Conservation (phyloP, 1,139 yeast genomes). For the Geotrichum australiense region DNA sequence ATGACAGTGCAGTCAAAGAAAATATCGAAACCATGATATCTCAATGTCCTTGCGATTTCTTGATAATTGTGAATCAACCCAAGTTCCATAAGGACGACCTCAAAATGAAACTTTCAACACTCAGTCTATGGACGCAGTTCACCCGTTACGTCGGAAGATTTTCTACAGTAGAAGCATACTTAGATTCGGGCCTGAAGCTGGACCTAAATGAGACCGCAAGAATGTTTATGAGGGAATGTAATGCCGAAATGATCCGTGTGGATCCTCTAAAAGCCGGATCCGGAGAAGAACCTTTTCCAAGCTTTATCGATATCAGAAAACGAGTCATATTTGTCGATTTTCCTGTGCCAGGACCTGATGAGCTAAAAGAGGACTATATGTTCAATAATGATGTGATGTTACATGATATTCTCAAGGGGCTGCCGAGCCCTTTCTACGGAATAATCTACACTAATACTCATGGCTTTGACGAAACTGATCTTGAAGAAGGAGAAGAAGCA, state of each 20-base stretch:
- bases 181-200: constrained; percentile 43
- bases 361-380: constrained; percentile 32
- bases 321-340: constrained; percentile 54
- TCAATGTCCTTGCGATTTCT: constrained; percentile 64
- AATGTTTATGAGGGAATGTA: constrained; percentile 29
- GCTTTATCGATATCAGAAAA: constrained; percentile 52
- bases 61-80: constrained; percentile 61
- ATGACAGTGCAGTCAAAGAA: too few relatives aligned
- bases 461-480: constrained; percentile 1
- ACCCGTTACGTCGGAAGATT: constrained; percentile 50
- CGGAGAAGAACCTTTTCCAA: constrained; percentile 36
- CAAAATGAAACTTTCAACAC: constrained; percentile 21
- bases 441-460: constrained; percentile 24
- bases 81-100: constrained; percentile 59
- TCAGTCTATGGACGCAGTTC: constrained; percentile 45
- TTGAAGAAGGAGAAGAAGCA: background rate
- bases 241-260: constrained; percentile 27
- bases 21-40: constrained; percentile 33
- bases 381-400: constrained; percentile 46
- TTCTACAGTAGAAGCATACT: constrained; percentile 58
- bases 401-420: constrained; percentile 23
- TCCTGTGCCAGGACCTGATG: constrained; percentile 27
- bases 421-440: constrained; percentile 31
- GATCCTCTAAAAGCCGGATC: constrained; percentile 5
- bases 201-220: constrained; percentile 45